Evolutionary conservation across 192 early-diverging fungal species (phyloP).

Genomic region (Linnemannia hyalina): DNA sequence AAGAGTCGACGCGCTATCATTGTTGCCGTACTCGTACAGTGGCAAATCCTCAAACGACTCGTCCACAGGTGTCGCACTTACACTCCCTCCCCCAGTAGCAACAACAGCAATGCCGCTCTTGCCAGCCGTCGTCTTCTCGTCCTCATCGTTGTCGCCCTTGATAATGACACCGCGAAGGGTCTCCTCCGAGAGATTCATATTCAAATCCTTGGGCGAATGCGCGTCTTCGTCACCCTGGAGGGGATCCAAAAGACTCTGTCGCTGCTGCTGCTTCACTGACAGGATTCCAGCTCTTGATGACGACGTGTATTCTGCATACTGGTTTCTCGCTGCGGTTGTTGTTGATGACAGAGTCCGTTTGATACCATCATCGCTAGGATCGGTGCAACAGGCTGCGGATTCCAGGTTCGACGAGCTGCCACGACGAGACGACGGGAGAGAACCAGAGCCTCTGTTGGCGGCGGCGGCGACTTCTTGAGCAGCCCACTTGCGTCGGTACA

Average conservation of each 20-base stretch:
- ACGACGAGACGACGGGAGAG: background rate
- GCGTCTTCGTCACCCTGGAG: constrained; percentile 32
- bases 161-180: background rate
- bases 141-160: background rate
- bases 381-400: background rate
- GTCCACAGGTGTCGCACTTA: constrained; percentile 1
- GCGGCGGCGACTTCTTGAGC: background rate
- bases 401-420: background rate
- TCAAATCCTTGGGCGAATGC: constrained; percentile 25
- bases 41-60: constrained; percentile 10
- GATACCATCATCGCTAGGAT: background rate
- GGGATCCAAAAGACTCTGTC: constrained; percentile 5
- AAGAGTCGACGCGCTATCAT: background rate
- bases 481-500: constrained; percentile 29
- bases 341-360: background rate
- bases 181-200: constrained; percentile 15
- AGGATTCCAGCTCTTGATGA: background rate
- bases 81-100: background rate
- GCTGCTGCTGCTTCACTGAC: background rate
- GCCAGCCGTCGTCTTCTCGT: background rate
- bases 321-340: background rate
- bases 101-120: background rate
- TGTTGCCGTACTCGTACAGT: constrained; percentile 13
- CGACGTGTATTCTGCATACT: background rate
- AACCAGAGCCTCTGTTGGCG: background rate